A percentile compares a stretch with the other conserved stretches of the same genome.
phyloP scores from a whole-genome alignment of 176 grass and related monocot species.

The Olyra latifolia region DNA sequence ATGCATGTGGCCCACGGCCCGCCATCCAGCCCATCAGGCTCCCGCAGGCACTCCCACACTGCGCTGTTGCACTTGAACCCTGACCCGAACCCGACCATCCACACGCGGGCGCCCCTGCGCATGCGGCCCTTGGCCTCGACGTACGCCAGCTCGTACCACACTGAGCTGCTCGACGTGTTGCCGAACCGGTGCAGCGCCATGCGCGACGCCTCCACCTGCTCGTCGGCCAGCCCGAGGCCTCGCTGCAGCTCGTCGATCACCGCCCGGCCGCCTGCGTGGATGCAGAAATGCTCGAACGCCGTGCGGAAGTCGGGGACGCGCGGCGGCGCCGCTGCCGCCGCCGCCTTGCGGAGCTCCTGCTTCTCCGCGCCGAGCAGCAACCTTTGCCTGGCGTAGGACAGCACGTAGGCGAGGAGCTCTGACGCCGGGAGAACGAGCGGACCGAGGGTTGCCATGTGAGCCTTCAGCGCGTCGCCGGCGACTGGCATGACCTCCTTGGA shows the following conservation, averaged over 20 bases:
- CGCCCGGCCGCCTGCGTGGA: slow-evolving; percentile 71
- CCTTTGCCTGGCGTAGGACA: neutral
- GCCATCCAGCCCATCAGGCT: neutral
- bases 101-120: slow-evolving; percentile 60
- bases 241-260: slow-evolving; percentile 90
- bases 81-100: slow-evolving; percentile 88
- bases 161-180: slow-evolving; percentile 92
- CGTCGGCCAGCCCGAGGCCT: slow-evolving; percentile 48
- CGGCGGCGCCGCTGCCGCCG: neutral
- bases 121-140: slow-evolving; percentile 76
- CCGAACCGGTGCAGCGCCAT: slow-evolving; percentile 84
- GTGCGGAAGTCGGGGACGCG: slow-evolving; percentile 54
- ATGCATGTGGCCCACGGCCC: slow-evolving; percentile 14
- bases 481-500: slow-evolving; percentile 40
- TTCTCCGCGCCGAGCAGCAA: neutral
- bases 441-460: slow-evolving; percentile 23
- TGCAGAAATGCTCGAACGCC: slow-evolving; percentile 96
- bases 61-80: slow-evolving; percentile 99
- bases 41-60: slow-evolving; percentile 59
- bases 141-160: slow-evolving; percentile 97
- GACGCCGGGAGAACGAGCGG: slow-evolving; percentile 29
- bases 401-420: slow-evolving; percentile 18
- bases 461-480: slow-evolving; percentile 32
- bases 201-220: slow-evolving; percentile 72
- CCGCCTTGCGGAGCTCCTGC: neutral